A percentile compares a stretch with the other conserved stretches of the same genome.
phyloP scores from a whole-genome alignment of 306 rosid genomes.

The Rubus parviflorus region DNA sequence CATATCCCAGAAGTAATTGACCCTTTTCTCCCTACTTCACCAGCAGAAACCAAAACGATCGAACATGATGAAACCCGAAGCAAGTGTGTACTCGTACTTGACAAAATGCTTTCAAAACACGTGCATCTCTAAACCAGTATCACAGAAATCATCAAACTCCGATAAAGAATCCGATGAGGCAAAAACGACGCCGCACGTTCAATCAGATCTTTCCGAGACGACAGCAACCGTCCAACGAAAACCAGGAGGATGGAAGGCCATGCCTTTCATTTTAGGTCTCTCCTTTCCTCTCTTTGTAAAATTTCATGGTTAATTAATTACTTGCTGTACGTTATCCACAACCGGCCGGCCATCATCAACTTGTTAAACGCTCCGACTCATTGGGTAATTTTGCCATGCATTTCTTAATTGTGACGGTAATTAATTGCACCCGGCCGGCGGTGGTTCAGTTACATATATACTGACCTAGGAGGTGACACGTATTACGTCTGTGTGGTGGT shows the following conservation, averaged over 20 bases:
- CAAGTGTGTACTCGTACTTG: neutral
- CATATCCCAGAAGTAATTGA: neutral
- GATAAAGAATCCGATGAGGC: neutral
- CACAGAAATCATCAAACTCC: neutral
- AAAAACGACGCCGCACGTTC: neutral
- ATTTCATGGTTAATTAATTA: no score
- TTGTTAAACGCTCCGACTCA: neutral
- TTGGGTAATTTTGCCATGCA: neutral
- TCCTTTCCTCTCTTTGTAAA: neutral
- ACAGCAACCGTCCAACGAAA: slow-evolving; percentile 21
- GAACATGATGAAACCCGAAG: neutral
- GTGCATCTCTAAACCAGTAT: neutral
- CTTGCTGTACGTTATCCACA: no score
- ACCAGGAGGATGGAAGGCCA: slow-evolving; percentile 87
- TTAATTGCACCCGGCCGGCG: neutral
- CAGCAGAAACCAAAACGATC: neutral
- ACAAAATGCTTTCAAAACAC: slow-evolving; percentile 4
- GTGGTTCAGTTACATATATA: neutral
- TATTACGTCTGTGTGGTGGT: neutral
- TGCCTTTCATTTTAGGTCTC: slow-evolving; percentile 81
- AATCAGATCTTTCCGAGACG: slow-evolving; percentile 7
- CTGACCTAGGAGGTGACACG: neutral
- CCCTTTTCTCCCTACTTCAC: neutral
- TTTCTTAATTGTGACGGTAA: neutral
- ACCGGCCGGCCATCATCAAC: no score